phyloP scores from a whole-genome alignment of 441 rosid species.

The Pelargonium australe region DNA sequence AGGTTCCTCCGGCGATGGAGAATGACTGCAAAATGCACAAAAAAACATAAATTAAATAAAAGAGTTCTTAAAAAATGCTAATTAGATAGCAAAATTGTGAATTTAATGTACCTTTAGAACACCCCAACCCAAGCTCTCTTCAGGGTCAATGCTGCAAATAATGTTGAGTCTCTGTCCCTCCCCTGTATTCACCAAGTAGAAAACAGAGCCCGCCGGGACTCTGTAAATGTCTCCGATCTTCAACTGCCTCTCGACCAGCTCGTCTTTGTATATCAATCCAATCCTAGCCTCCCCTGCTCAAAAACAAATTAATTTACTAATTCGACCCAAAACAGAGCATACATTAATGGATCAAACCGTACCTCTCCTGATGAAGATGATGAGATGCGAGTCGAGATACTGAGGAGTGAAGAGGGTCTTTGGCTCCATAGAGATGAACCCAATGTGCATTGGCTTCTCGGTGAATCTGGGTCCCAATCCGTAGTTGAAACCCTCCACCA shows the following conservation, averaged over 20 bases:
- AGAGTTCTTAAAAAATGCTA: not conserved
- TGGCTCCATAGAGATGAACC: conserved; percentile 85
- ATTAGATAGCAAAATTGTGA: too few relatives aligned
- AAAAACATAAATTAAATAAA: not conserved
- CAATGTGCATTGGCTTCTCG: conserved; percentile 53
- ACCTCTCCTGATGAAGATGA: conserved; percentile 66
- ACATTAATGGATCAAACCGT: too few relatives aligned
- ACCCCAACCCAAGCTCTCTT: conserved; percentile 51
- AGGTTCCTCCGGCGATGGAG: conserved; percentile 70
- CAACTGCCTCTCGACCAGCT: conserved; percentile 46
- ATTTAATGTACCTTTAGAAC: conserved; percentile 44
- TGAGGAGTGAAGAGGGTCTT: conserved; percentile 66
- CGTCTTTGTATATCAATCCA: conserved; percentile 51
- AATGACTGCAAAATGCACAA: conserved; percentile 45
- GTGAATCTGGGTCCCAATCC: conserved; percentile 2
- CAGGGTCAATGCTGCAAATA: conserved; percentile 62
- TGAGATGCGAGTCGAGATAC: conserved; percentile 63
- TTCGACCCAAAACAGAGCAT: not conserved
- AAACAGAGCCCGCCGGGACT: conserved; percentile 71
- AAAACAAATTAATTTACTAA: too few relatives aligned
- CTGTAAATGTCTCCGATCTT: conserved; percentile 57
- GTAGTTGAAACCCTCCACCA: conserved; percentile 30
- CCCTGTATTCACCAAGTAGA: conserved; percentile 61
- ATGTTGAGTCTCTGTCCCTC: conserved; percentile 60
- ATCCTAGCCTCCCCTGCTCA: conserved; percentile 72